A percentile compares a stretch with the other conserved stretches of the same genome.
Conservation (phyloP, 768 basidiomycete genomes). For the Rhodosporidiobolus odoratus region DNA sequence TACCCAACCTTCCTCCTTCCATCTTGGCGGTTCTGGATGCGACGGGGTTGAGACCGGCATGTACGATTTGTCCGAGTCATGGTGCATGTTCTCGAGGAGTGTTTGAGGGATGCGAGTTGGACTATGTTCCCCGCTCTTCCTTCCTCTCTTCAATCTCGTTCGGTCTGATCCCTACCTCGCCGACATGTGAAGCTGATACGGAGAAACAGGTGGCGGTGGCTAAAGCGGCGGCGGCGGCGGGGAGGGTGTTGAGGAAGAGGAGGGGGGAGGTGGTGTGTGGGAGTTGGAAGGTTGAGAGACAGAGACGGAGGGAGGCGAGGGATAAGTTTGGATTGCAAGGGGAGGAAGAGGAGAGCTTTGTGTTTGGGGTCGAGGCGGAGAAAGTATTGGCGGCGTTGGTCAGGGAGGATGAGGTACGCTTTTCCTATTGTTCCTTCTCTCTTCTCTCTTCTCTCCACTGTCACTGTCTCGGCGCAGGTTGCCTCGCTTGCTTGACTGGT, state of each 20-base stretch:
- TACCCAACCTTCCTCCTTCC: slow-evolving; percentile 42
- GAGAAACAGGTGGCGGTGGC: slow-evolving; percentile 46
- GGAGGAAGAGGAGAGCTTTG: not conserved
- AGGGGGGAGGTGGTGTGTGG: slow-evolving; percentile 46
- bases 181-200: slow-evolving; percentile 48
- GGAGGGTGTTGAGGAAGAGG: slow-evolving; percentile 42
- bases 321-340: not conserved
- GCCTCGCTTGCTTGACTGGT: not conserved
- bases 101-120: slow-evolving; percentile 45
- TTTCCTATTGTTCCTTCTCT: not conserved
- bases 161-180: slow-evolving; percentile 44
- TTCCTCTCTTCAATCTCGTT: slow-evolving; percentile 40
- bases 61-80: slow-evolving; percentile 48
- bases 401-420: slow-evolving; percentile 24
- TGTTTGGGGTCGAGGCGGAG: slow-evolving; percentile 21
- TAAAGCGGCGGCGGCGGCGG: slow-evolving; percentile 43
- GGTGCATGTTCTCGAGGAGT: slow-evolving; percentile 45
- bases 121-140: slow-evolving; percentile 43
- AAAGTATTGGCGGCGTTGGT: slow-evolving; percentile 13
- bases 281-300: slow-evolving; percentile 42
- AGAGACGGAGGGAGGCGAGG: slow-evolving; percentile 17
- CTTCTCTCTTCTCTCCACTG: not conserved
- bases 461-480: not conserved
- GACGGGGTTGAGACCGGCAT: slow-evolving; percentile 34
- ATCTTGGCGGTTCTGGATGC: slow-evolving; percentile 23